phyloP scores from a whole-genome alignment of 2,329 filamentous ascomycete genomes.

The Microdochium nivale region DNA sequence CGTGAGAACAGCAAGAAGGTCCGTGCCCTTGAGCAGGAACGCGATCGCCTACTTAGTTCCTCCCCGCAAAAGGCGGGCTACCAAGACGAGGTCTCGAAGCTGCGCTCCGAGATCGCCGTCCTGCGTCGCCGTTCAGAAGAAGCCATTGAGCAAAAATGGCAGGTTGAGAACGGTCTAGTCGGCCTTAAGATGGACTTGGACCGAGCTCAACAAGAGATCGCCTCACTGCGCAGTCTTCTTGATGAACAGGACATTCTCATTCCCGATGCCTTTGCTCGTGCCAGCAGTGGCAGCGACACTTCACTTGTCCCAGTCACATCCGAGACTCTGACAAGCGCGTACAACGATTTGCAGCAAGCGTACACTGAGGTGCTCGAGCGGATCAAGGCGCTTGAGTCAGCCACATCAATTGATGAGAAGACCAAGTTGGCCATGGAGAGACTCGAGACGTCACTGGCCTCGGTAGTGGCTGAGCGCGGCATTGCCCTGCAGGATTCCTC shows the following conservation, averaged over 20 bases:
- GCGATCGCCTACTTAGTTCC: slow-evolving; percentile 60
- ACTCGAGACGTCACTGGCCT: slow-evolving; percentile 59
- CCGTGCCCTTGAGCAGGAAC: slow-evolving; percentile 65
- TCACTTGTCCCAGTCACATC: slow-evolving; percentile 50
- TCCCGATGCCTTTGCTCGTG: slow-evolving; percentile 47
- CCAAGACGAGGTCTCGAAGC: slow-evolving; percentile 68
- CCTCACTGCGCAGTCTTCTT: slow-evolving; percentile 69
- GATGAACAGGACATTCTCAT: slow-evolving; percentile 75
- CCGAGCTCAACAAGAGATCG: slow-evolving; percentile 86
- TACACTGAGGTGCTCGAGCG: slow-evolving; percentile 59
- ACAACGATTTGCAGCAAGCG: slow-evolving; percentile 64
- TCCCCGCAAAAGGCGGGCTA: slow-evolving; percentile 72
- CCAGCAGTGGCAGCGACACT: slow-evolving; percentile 28
- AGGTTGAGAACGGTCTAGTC: slow-evolving; percentile 81
- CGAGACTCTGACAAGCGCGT: slow-evolving; percentile 64
- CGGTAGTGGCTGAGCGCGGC: slow-evolving; percentile 64
- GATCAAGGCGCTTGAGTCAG: slow-evolving; percentile 54
- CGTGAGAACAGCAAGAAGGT: slow-evolving; percentile 78
- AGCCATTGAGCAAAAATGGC: slow-evolving; percentile 90
- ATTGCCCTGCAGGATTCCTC: slow-evolving; percentile 58
- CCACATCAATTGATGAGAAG: slow-evolving; percentile 42
- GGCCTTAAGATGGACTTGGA: slow-evolving; percentile 96
- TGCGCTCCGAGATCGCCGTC: slow-evolving; percentile 77
- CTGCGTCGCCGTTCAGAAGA: slow-evolving; percentile 85
- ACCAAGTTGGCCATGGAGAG: slow-evolving; percentile 54